Conservation (phyloP, 1,284 basidiomycete genomes). For the Schizophyllum commune region DNA sequence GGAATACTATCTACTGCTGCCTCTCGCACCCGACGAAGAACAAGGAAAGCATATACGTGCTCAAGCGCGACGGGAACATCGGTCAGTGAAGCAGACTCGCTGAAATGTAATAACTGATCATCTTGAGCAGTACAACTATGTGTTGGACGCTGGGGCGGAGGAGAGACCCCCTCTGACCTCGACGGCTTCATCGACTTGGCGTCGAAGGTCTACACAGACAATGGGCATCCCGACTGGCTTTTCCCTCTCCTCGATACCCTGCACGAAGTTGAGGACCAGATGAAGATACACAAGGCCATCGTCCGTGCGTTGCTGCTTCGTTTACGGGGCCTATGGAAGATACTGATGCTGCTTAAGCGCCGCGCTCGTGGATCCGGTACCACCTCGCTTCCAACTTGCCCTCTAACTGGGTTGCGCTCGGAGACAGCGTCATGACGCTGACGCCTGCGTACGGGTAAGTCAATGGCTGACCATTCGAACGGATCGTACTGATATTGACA, state of each 20-base stretch:
- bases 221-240: constrained; percentile 15
- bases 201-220: not conserved
- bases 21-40: not conserved
- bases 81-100: not conserved
- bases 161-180: constrained; percentile 8
- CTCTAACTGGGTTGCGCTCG: constrained; percentile 17
- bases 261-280: constrained; percentile 10
- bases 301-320: constrained; percentile 8
- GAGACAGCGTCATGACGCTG: constrained; percentile 1
- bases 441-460: not conserved
- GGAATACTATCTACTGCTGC: not conserved
- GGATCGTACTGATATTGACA: not conserved
- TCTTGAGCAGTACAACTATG: constrained; percentile 8
- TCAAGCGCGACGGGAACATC: not conserved
- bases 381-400: constrained; percentile 14
- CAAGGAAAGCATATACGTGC: not conserved
- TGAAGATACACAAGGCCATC: constrained; percentile 2
- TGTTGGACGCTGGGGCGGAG: constrained; percentile 13
- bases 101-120: not conserved
- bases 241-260: constrained; percentile 15
- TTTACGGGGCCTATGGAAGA: not conserved
- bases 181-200: constrained; percentile 11
- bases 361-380: constrained; percentile 14
- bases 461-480: not conserved
- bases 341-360: constrained; percentile 7